phyloP scores from a whole-genome alignment of 257 asterid genomes.

The Forsythia viridissima region DNA sequence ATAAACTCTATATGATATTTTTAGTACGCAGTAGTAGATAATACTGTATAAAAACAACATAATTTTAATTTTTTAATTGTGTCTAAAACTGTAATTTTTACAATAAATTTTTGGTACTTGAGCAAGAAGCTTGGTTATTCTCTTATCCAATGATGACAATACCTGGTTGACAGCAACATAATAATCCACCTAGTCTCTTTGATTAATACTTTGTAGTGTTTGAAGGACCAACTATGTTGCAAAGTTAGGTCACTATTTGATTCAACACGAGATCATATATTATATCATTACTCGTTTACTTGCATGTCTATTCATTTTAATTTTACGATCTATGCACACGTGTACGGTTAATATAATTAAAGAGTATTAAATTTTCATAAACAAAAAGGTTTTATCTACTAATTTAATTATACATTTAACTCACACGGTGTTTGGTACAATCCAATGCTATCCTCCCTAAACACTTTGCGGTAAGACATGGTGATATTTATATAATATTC shows the following conservation, averaged over 20 bases:
- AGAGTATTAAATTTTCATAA: not conserved
- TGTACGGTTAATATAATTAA: not conserved
- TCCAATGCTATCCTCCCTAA: not conserved
- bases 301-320: not conserved
- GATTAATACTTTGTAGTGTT: not conserved
- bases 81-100: too few species aligned
- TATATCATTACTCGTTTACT: not conserved
- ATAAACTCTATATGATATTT: too few species aligned
- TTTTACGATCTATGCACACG: not conserved
- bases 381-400: not conserved
- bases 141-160: not conserved
- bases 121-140: not conserved
- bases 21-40: too few species aligned
- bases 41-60: too few species aligned
- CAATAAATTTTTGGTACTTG: too few species aligned
- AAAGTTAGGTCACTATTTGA: not conserved
- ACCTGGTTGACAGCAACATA: not conserved
- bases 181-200: not conserved
- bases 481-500: too few species aligned
- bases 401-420: not conserved
- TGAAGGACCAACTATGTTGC: not conserved
- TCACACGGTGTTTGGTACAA: not conserved
- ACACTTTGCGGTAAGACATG: not conserved
- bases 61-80: too few species aligned
- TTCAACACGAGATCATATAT: not conserved